Conservation (phyloP, 768 basidiomycete species). For the Suillus spraguei region DNA sequence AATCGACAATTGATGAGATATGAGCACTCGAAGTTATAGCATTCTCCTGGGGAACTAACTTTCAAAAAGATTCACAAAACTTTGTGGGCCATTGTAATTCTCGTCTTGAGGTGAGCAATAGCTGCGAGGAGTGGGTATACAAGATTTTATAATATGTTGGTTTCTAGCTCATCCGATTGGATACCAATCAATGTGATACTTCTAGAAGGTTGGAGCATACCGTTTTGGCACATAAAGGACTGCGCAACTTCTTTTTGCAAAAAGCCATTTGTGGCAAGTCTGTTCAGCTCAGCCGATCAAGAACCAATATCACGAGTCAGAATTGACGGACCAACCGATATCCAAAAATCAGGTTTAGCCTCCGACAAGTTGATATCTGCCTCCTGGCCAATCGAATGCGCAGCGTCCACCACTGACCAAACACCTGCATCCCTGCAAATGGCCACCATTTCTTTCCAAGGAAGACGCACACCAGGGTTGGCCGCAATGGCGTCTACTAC, state of each 20-base stretch:
- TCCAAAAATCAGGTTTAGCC: constrained; percentile 73
- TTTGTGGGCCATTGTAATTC: constrained; percentile 27
- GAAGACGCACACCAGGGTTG: constrained; percentile 61
- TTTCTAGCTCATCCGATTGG: constrained; percentile 43
- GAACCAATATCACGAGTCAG: neutral
- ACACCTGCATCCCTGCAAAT: constrained; percentile 67
- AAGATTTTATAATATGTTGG: constrained; percentile 60
- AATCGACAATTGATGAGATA: neutral
- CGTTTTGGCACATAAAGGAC: constrained; percentile 74
- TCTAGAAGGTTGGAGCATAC: constrained; percentile 27
- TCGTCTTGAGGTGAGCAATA: constrained; percentile 53
- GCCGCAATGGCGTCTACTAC: constrained; percentile 71
- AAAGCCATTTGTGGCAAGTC: constrained; percentile 90
- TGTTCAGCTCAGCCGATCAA: constrained; percentile 24
- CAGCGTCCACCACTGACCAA: constrained; percentile 75
- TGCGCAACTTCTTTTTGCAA: constrained; percentile 65
- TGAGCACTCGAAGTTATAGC: neutral
- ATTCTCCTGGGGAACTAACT: constrained; percentile 26
- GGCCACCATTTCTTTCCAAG: constrained; percentile 71
- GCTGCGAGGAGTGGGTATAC: constrained; percentile 55
- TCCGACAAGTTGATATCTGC: constrained; percentile 56
- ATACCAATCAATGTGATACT: neutral
- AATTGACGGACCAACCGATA: constrained; percentile 51
- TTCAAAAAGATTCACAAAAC: constrained; percentile 55
- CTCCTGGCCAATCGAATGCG: constrained; percentile 79